Conservation (phyloP, 768 basidiomycete genomes). For the Baorangia bicolor region DNA sequence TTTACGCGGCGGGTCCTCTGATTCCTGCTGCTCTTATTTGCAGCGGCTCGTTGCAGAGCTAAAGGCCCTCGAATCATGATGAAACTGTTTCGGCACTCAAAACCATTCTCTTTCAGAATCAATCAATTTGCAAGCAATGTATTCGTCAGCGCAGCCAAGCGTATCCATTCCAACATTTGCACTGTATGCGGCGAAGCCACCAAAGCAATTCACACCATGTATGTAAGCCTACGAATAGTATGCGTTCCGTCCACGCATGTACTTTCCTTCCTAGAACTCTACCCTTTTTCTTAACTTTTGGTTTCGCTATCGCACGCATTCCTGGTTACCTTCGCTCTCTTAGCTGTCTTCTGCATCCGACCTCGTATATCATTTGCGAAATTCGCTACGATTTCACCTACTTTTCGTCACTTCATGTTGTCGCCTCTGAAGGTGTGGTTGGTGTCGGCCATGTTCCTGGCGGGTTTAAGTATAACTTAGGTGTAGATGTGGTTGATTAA, state of each 20-base stretch:
- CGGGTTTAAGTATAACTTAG: slow-evolving; percentile 9
- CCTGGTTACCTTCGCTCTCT: slow-evolving; percentile 28
- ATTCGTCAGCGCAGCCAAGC: slow-evolving; percentile 24
- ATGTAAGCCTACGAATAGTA: slow-evolving; percentile 31
- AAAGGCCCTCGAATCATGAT: slow-evolving; percentile 45
- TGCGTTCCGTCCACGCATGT: slow-evolving; percentile 20
- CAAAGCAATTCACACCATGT: slow-evolving; percentile 27
- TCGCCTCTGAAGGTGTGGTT: neutral
- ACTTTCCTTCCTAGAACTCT: slow-evolving; percentile 24
- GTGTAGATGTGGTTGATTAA: slow-evolving; percentile 9
- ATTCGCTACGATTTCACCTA: slow-evolving; percentile 6
- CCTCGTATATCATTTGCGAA: slow-evolving; percentile 10
- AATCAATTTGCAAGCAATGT: slow-evolving; percentile 27
- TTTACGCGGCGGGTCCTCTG: neutral
- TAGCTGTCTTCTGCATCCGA: slow-evolving; percentile 18
- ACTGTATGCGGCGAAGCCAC: slow-evolving; percentile 29
- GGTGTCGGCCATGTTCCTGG: neutral
- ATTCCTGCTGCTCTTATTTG: slow-evolving; percentile 2
- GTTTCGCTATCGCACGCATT: slow-evolving; percentile 19
- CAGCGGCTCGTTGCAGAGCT: slow-evolving; percentile 68
- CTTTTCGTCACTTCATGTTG: slow-evolving; percentile 2
- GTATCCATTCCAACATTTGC: slow-evolving; percentile 22
- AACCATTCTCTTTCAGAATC: slow-evolving; percentile 7
- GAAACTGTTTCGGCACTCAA: slow-evolving; percentile 2
- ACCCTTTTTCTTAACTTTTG: slow-evolving; percentile 7